A percentile compares a stretch with the other conserved stretches of the same genome.
phyloP scores from a whole-genome alignment of 768 basidiomycete genomes.

The Lyophyllum decastes region DNA sequence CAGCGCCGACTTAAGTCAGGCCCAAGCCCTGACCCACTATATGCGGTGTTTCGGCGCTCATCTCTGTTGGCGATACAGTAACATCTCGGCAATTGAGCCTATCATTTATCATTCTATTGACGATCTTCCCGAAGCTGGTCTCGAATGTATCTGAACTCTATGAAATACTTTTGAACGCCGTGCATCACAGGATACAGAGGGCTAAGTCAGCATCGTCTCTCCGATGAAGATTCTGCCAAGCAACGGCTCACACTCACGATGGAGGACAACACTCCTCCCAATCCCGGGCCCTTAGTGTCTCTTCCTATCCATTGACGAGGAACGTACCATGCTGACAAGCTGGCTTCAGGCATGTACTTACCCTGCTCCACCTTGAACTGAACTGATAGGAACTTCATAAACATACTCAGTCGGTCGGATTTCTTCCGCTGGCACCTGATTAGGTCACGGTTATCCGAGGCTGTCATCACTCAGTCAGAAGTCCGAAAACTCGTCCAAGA shows the following conservation, averaged over 20 bases:
- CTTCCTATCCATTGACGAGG: background rate
- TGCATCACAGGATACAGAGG: too few relatives aligned
- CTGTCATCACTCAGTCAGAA: background rate
- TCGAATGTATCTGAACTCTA: too few relatives aligned
- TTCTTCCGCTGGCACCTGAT: background rate
- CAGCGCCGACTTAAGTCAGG: background rate
- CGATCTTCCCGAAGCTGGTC: background rate
- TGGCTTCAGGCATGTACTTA: background rate
- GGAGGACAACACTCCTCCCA: too few relatives aligned
- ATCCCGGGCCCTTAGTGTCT: too few relatives aligned
- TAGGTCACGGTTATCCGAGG: background rate
- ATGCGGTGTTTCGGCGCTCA: background rate
- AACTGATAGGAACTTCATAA: background rate
- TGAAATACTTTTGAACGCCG: too few relatives aligned
- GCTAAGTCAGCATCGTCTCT: too few relatives aligned
- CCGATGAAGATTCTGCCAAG: too few relatives aligned
- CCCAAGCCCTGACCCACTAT: background rate
- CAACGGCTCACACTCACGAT: too few relatives aligned
- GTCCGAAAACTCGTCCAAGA: slow-evolving; percentile 5
- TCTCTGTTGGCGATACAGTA: background rate
- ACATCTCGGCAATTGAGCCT: background rate
- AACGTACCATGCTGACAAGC: background rate
- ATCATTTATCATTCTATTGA: background rate
- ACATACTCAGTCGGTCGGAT: slow-evolving; percentile 2
- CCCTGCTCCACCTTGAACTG: background rate